A percentile compares a stretch with the other conserved stretches of the same genome.
Evolutionary conservation across 78 protist genomes (phyloP).

Genomic region (Isochrysis galbana): DNA sequence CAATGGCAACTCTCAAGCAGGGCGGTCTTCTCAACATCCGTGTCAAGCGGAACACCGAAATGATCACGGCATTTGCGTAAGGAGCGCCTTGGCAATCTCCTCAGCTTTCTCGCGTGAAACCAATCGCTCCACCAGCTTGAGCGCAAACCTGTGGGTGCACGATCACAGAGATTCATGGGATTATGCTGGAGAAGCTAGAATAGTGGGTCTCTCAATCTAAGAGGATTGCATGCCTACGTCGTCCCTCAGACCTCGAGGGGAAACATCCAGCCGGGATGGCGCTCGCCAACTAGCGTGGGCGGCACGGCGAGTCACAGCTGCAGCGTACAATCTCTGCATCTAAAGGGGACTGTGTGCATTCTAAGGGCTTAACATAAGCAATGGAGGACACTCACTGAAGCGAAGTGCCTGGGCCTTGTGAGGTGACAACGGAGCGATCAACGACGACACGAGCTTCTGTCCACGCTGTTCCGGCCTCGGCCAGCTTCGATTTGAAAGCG

Average conservation of each 20-base stretch:
- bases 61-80: background rate
- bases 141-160: background rate
- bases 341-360: too few species aligned
- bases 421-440: background rate
- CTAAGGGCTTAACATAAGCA: background rate
- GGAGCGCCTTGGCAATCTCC: background rate
- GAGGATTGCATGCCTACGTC: too few species aligned
- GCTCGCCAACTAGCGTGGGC: too few species aligned
- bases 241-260: too few species aligned
- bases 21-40: too few species aligned
- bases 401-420: background rate
- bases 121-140: background rate
- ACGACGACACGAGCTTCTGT: background rate
- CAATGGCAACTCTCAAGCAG: too few species aligned
- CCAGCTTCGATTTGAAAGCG: background rate
- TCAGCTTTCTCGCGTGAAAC: background rate
- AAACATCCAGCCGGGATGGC: too few species aligned
- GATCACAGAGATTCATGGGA: background rate
- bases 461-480: background rate
- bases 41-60: too few species aligned
- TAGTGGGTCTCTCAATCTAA: too few species aligned
- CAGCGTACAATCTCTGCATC: too few species aligned
- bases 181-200: too few species aligned
- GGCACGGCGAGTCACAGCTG: too few species aligned
- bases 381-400: background rate